Conservation (phyloP, 139 green algal genomes). For the Chlamydomonas sp. region DNA sequence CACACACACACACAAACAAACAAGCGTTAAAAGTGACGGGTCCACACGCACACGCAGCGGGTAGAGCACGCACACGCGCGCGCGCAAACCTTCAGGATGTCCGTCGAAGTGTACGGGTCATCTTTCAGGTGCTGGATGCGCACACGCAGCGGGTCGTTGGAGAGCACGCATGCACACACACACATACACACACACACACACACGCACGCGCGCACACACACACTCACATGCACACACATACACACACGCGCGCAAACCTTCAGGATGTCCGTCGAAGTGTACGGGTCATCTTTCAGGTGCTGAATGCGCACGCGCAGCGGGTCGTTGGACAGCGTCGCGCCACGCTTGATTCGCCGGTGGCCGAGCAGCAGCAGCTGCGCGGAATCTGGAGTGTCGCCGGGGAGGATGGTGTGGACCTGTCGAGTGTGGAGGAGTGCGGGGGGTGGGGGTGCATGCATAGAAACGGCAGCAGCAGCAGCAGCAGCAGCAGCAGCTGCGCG, state of each 20-base stretch:
- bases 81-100: slow-evolving; percentile 67
- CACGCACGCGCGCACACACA: too few relatives aligned
- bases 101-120: slow-evolving; percentile 64
- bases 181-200: too few relatives aligned
- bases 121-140: slow-evolving; percentile 78
- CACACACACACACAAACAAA: too few relatives aligned
- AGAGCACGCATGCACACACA: too few relatives aligned
- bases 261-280: slow-evolving; percentile 73
- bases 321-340: slow-evolving; percentile 32
- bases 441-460: background rate
- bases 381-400: slow-evolving; percentile 45
- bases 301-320: slow-evolving; percentile 73
- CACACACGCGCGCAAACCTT: slow-evolving; percentile 40
- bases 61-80: background rate
- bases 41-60: background rate
- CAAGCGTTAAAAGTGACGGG: too few relatives aligned
- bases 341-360: slow-evolving; percentile 64
- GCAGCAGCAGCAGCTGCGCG: background rate
- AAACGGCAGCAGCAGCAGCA: background rate
- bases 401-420: slow-evolving; percentile 69
- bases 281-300: slow-evolving; percentile 75
- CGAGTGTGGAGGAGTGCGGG: background rate
- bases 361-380: slow-evolving; percentile 86
- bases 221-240: background rate
- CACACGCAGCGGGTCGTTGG: slow-evolving; percentile 64